Base-by-base conservation (phyloP, 441 rosid species). In the Iberis amara region DNA sequence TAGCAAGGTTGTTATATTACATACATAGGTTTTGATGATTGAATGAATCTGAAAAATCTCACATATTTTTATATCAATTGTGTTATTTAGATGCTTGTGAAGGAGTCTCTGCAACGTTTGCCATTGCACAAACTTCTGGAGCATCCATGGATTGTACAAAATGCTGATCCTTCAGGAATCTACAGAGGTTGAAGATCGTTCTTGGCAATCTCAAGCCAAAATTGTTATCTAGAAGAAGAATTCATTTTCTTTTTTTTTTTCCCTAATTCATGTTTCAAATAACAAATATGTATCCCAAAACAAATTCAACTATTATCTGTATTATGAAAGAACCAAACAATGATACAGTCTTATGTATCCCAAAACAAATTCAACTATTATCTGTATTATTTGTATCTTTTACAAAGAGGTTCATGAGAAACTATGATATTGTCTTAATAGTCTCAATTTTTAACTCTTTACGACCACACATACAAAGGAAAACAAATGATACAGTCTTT, bases 141-240 rank as follows among this genome's bases (percentile, higher is more conserved):
- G 76, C 98, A 91, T 67, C 87, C 96, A 0, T 91, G 98, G 98
- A 83, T 91, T 57, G 75, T 83, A 52, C 98, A 88, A 61, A 85
- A 91, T 57, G 95, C 95, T 5, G 98, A 91, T 59, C 95, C 98
- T 45, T 79, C 91, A 30, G 95, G 98, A 15, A 62, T 82, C 58
- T 83, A 83, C 47, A 82, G 69, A 65, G 51, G 69, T 59, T 83
- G 70, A 31, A 84, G 14, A 35, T 30, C 33, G 14, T 59, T 39
- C 32, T 47, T 47, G 7, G 45, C 10, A 44, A 18, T 61, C 49
- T 65, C 39, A 30, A 45, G 38, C 64, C 59, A 57, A 35, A 36
- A 6, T 26, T 18, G 0, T 44, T 53, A 8, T 66, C 32, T 27
- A 37, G 18, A 28, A 44, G 52, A 62, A 54, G 13, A 31, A 10